These are phyloP conservation scores for Carex cristatella DNA, from an alignment of 176 grass and related monocot genomes.

Conservation along the genomic window DNA sequence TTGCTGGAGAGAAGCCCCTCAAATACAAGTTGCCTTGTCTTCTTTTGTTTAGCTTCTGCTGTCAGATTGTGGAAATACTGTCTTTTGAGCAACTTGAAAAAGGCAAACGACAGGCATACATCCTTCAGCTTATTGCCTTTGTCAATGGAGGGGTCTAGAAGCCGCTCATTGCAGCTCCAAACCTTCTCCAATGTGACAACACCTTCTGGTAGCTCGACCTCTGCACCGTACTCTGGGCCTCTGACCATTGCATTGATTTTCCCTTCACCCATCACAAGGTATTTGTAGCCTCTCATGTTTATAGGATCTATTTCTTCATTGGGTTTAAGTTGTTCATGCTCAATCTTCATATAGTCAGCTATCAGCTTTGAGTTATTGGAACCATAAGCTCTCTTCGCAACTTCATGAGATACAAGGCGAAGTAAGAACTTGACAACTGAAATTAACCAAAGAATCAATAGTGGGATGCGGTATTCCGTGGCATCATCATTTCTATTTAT, in stretches of 20 bases:
- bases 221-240: neutral
- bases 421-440: constrained; percentile 26
- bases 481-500: neutral
- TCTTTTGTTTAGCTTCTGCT: neutral
- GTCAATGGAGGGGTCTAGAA: neutral
- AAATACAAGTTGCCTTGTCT: constrained; percentile 20
- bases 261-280: constrained; percentile 33
- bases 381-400: constrained; percentile 17
- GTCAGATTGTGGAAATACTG: neutral
- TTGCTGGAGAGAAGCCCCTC: neutral
- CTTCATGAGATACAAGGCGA: constrained; percentile 24
- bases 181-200: constrained; percentile 6
- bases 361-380: constrained; percentile 22
- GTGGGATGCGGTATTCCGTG: constrained; percentile 8
- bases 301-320: neutral
- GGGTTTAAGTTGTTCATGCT: neutral
- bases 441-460: constrained; percentile 36
- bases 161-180: neutral
- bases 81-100: constrained; percentile 43
- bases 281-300: constrained; percentile 18
- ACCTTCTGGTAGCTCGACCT: too few species aligned
- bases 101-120: constrained; percentile 40
- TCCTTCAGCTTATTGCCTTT: constrained; percentile 15
- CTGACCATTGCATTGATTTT: neutral
- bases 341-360: constrained; percentile 36